Evolutionary conservation across 352 stramenopile species (phyloP).

Genomic region (Pythium chondricola): DNA sequence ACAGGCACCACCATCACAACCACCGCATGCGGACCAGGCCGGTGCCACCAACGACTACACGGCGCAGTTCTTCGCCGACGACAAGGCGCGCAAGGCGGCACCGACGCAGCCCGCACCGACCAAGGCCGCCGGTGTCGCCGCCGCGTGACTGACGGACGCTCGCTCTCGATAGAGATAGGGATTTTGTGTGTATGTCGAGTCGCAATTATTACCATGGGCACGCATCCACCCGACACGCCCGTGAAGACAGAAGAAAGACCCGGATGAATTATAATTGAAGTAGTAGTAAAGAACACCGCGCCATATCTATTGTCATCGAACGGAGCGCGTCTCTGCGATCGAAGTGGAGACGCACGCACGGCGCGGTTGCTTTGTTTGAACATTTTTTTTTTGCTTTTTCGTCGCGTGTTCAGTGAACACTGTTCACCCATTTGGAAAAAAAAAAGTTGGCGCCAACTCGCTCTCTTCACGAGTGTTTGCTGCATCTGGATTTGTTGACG

Average conservation of each 20-base stretch:
- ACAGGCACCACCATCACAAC: too few relatives aligned
- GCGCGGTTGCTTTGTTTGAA: too few relatives aligned
- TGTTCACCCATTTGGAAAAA: too few relatives aligned
- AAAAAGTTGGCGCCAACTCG: too few relatives aligned
- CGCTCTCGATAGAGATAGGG: slow-evolving; percentile 6
- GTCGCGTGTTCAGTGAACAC: too few relatives aligned
- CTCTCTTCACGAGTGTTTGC: too few relatives aligned
- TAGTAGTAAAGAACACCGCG: slow-evolving; percentile 10
- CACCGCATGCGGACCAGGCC: too few relatives aligned
- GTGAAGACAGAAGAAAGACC: slow-evolving; percentile 4
- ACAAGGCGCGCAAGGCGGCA: slow-evolving; percentile 30
- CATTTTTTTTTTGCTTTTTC: too few relatives aligned
- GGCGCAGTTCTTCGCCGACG: slow-evolving; percentile 63
- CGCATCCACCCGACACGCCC: not conserved
- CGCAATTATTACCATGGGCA: slow-evolving; percentile 14
- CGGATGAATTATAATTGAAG: slow-evolving; percentile 9
- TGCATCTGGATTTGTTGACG: too few relatives aligned
- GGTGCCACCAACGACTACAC: slow-evolving; percentile 41
- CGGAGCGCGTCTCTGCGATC: slow-evolving; percentile 12
- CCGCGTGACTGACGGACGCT: slow-evolving; percentile 1
- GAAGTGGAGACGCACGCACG: slow-evolving; percentile 10
- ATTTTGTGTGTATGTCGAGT: slow-evolving; percentile 8
- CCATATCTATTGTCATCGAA: too few relatives aligned
- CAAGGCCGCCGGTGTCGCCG: slow-evolving; percentile 13
- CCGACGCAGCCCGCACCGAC: slow-evolving; percentile 1